A percentile compares a stretch with the other conserved stretches of the same genome.
These are phyloP conservation scores for Irpex sp. DNA, from an alignment of 1,284 basidiomycete genomes.

Conservation along the genomic window DNA sequence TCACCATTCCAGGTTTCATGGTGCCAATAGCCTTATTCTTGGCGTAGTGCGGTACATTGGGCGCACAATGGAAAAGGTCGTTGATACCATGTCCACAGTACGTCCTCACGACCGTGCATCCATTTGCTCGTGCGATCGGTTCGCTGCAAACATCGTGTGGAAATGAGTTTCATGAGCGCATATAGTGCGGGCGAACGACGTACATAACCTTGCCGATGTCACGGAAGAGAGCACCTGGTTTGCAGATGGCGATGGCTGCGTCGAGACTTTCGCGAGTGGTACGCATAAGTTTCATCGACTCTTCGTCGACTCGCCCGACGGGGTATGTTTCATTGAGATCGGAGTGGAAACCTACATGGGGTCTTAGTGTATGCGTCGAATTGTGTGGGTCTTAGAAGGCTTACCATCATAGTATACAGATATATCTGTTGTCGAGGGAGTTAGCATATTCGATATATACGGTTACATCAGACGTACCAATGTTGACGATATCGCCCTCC, in stretches of 20 bases:
- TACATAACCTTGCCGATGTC: conserved; percentile 82
- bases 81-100: conserved; percentile 94
- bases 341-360: conserved; percentile 71
- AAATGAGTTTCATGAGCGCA: neutral
- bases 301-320: conserved; percentile 83
- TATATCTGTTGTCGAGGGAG: conserved; percentile 41
- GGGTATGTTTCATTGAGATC: conserved; percentile 92
- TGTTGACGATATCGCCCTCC: conserved; percentile 93
- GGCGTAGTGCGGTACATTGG: conserved; percentile 83
- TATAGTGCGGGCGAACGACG: conserved; percentile 25
- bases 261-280: conserved; percentile 81
- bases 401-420: conserved; percentile 67
- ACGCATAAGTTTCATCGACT: conserved; percentile 77
- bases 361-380: neutral
- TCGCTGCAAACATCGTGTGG: conserved; percentile 46
- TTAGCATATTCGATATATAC: neutral
- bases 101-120: conserved; percentile 81
- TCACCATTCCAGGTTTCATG: conserved; percentile 83
- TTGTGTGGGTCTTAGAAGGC: conserved; percentile 12
- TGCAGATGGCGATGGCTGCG: conserved; percentile 86
- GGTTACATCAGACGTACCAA: conserved; percentile 49
- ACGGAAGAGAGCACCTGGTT: conserved; percentile 84
- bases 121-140: conserved; percentile 74
- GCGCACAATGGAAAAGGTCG: conserved; percentile 73
- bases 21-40: conserved; percentile 82